phyloP scores from a whole-genome alignment of 2,329 filamentous ascomycete genomes.

The Coccinonectria pachysandricola region DNA sequence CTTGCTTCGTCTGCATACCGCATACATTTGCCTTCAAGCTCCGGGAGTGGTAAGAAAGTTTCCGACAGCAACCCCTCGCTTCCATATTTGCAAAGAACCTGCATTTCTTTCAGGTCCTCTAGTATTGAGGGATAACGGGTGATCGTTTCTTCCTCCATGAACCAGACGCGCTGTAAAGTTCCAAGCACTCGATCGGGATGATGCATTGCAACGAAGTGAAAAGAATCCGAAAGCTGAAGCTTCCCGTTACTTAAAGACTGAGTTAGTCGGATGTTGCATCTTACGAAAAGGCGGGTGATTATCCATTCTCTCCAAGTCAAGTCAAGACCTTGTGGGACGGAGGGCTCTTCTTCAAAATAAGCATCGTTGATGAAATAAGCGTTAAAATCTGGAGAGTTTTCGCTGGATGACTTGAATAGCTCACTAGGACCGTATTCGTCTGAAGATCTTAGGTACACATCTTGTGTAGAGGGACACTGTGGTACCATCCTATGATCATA shows the following conservation, averaged over 20 bases:
- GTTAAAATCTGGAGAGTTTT: not conserved
- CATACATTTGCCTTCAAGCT: conserved; percentile 8
- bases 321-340: conserved; percentile 1
- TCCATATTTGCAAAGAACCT: conserved; percentile 6
- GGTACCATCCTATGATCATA: conserved; percentile 4
- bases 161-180: conserved; percentile 5
- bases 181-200: conserved; percentile 4
- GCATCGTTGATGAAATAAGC: conserved; percentile 4
- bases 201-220: conserved; percentile 7
- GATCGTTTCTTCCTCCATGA: not conserved
- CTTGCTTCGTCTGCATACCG: conserved; percentile 9
- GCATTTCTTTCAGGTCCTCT: conserved; percentile 2
- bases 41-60: conserved; percentile 10
- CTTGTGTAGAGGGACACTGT: not conserved
- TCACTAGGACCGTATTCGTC: conserved; percentile 6
- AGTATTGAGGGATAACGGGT: conserved; percentile 1
- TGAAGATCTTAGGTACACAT: conserved; percentile 8
- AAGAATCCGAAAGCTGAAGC: conserved; percentile 1
- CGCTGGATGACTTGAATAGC: conserved; percentile 2
- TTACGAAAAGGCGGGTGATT: conserved; percentile 2
- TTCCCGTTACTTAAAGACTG: not conserved
- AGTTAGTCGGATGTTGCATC: conserved; percentile 2
- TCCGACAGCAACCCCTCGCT: conserved; percentile 1
- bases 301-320: conserved; percentile 11
- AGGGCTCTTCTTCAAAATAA: conserved; percentile 5